Evolutionary conservation across 495 filamentous ascomycete genomes (phyloP), one percentile per base, ranked within the genome.

Genomic region (Oidiodendron maius): DNA sequence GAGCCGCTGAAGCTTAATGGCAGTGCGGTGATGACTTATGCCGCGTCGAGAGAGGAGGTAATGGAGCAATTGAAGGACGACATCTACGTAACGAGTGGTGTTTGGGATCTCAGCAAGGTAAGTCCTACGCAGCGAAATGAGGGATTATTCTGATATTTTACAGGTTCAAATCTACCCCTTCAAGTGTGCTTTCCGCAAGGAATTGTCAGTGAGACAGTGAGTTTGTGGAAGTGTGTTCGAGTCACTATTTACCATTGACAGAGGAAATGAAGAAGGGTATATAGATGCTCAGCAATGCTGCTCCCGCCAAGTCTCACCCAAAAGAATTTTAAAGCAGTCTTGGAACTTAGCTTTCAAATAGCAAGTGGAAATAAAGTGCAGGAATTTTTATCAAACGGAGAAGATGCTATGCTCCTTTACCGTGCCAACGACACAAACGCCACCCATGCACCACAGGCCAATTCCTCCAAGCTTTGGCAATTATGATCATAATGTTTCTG

Each of bases 21-120:
- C 16, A 84, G 78, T 64, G 75, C 80, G 22, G 60, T 95, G 58
- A 65, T 94, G 18, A 64, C 72, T 3, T 44, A 71, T 10, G 89
- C 80, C 3, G 72, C 77, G 42, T 80, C 68, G 13, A 81, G 78
- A 59, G 89, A 89, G 44, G 81, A 85, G 61, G 78, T 87, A 0
- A 59, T 83, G 32, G 70, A 83, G 60, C 56, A 74, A 8, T 58
- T 96, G 39, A 75, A 76, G 62, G 70, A 80, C 11, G 91, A 96
- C 61, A 71, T 89, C 5, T 95, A 95, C 58, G 66, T 70, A 15
- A 66, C 59, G 44, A 63, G 52, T n/a, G 83, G 78, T 0, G 86
- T 96, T 12, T 96, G 91, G 91, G 87, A 96, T 74, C 68, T 82
- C 51, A 77, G 83, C 15, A 90, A 87, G 60, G 83, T 86, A 18